phyloP scores from a whole-genome alignment of 1,284 basidiomycete genomes.

The Malassezia dermatis region DNA sequence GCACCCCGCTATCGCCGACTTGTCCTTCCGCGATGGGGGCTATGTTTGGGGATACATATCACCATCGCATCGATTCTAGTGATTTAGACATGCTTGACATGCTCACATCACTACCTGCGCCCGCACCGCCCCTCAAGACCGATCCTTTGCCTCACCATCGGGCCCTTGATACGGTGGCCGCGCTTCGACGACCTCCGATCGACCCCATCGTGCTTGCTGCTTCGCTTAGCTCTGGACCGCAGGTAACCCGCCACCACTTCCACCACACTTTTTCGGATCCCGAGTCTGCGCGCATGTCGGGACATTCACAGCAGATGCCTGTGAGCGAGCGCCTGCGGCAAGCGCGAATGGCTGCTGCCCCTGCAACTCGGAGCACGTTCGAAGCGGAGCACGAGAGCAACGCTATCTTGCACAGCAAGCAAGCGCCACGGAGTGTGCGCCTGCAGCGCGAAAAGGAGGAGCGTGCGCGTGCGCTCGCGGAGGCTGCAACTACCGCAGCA shows the following conservation, averaged over 20 bases:
- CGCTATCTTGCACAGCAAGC: conserved; percentile 6
- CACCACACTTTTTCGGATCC: conserved; percentile 31
- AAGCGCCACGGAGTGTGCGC: conserved; percentile 26
- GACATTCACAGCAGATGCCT: conserved; percentile 32
- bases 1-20: not conserved
- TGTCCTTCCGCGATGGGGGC: not conserved
- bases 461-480: conserved; percentile 1
- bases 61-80: not conserved
- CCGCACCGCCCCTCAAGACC: not conserved
- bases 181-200: conserved; percentile 37
- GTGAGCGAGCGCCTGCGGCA: conserved; percentile 11
- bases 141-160: conserved; percentile 3
- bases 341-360: not conserved
- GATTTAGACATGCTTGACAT: conserved; percentile 29
- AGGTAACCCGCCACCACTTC: conserved; percentile 43
- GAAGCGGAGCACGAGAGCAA: not conserved
- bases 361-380: conserved; percentile 10
- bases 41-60: not conserved
- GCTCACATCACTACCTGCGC: conserved; percentile 23
- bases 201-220: conserved; percentile 44
- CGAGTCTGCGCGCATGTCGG: not conserved
- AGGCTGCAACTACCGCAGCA: not conserved
- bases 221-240: conserved; percentile 34
- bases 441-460: conserved; percentile 19
- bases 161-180: conserved; percentile 35